Evolutionary conservation across 2,329 filamentous ascomycete genomes (phyloP).

Genomic region (Hypoxylon sp.): DNA sequence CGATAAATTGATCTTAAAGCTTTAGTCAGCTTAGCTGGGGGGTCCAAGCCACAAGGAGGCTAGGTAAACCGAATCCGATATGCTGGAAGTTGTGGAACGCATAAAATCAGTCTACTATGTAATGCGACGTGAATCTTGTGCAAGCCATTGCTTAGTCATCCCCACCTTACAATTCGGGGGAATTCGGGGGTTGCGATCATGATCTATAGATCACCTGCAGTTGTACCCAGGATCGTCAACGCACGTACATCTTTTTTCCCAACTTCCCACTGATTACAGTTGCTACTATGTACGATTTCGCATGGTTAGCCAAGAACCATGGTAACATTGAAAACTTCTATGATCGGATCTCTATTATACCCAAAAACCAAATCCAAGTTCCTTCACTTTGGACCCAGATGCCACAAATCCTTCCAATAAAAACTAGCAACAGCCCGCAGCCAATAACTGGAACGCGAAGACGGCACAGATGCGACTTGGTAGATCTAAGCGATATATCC

Average conservation of each 20-base stretch:
- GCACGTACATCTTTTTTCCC: not conserved
- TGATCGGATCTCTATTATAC: conserved; percentile 26
- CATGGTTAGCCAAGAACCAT: conserved; percentile 6
- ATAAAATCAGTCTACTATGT: conserved; percentile 42
- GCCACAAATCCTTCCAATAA: conserved; percentile 29
- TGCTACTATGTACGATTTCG: conserved; percentile 21
- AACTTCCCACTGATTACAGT: conserved; percentile 2
- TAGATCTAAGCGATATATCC: conserved; percentile 18
- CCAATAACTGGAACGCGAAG: conserved; percentile 13
- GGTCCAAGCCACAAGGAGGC: conserved; percentile 42
- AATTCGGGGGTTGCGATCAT: not conserved
- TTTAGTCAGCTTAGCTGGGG: conserved; percentile 13
- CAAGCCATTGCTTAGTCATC: conserved; percentile 24
- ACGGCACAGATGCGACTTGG: conserved; percentile 10
- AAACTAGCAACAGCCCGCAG: conserved; percentile 18
- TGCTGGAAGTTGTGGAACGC: conserved; percentile 41
- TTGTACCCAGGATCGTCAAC: not conserved
- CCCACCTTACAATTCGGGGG: conserved; percentile 4
- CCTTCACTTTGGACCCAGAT: conserved; percentile 28
- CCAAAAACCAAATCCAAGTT: conserved; percentile 13
- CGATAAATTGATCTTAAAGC: conserved; percentile 43
- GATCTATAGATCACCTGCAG: not conserved
- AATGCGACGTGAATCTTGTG: conserved; percentile 42
- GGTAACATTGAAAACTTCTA: conserved; percentile 25
- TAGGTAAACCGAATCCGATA: conserved; percentile 35